Conservation (phyloP, 306 rosid species). For the Sophora flavescens region DNA sequence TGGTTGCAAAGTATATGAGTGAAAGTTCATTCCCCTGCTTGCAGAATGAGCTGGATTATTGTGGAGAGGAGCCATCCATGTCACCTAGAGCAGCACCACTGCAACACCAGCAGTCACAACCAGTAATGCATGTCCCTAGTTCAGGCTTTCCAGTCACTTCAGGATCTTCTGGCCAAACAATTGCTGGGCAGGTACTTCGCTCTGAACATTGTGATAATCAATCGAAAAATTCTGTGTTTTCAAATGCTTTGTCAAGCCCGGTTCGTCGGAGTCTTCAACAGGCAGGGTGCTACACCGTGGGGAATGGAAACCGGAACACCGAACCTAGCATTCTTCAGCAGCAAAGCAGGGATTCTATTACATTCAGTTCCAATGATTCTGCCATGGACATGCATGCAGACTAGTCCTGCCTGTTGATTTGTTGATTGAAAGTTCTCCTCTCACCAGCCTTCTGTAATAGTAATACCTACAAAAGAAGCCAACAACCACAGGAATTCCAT, state of each 20-base stretch:
- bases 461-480: slow-evolving; percentile 37
- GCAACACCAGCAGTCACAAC: slow-evolving; percentile 70
- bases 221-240: slow-evolving; percentile 75
- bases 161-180: slow-evolving; percentile 55
- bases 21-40: slow-evolving; percentile 16
- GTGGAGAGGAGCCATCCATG: slow-evolving; percentile 84
- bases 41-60: slow-evolving; percentile 77
- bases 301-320: slow-evolving; percentile 61
- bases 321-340: slow-evolving; percentile 58
- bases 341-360: slow-evolving; percentile 62
- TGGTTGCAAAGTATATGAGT: not conserved
- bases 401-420: slow-evolving; percentile 59
- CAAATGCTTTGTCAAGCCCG: slow-evolving; percentile 84
- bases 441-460: slow-evolving; percentile 45
- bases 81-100: slow-evolving; percentile 68
- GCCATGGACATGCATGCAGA: slow-evolving; percentile 91
- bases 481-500: slow-evolving; percentile 33
- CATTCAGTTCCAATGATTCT: slow-evolving; percentile 68
- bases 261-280: slow-evolving; percentile 77
- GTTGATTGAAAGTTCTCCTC: slow-evolving; percentile 42
- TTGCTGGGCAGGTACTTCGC: slow-evolving; percentile 62
- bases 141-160: slow-evolving; percentile 56
- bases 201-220: slow-evolving; percentile 63
- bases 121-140: slow-evolving; percentile 53
- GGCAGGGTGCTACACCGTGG: slow-evolving; percentile 56